Evolutionary conservation across 2,329 filamentous ascomycete species (phyloP).

Genomic region (Fusarium denticulatum): DNA sequence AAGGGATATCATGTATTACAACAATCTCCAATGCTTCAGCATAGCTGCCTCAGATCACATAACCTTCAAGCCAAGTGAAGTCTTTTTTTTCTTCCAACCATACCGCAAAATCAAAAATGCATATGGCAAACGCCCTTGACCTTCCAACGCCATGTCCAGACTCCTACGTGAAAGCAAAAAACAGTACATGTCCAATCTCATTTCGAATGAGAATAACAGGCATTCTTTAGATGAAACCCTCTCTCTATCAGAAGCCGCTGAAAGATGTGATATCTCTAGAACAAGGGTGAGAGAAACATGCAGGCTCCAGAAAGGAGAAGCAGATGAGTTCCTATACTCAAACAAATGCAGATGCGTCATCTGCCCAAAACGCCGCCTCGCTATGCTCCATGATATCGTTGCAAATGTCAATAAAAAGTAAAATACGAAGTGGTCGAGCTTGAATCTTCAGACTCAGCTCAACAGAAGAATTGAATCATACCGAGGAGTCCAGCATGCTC

Average conservation of each 20-base stretch:
- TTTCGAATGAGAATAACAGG: conserved; percentile 1
- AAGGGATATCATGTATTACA: conserved; percentile 36
- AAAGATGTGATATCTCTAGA: conserved; percentile 24
- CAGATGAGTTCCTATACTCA: conserved; percentile 31
- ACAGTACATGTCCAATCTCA: conserved; percentile 3
- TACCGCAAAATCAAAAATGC: conserved; percentile 30
- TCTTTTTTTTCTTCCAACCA: conserved; percentile 40
- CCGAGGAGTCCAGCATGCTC: conserved; percentile 21
- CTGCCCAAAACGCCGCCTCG: conserved; percentile 51
- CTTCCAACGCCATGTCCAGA: conserved; percentile 34
- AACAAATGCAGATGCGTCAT: conserved; percentile 39
- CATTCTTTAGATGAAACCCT: conserved; percentile 17
- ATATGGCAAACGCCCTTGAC: conserved; percentile 12
- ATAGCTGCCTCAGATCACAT: conserved; percentile 16
- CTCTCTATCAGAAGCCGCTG: conserved; percentile 18
- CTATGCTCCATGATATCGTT: conserved; percentile 52
- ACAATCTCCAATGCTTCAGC: conserved; percentile 8
- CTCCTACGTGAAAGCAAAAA: conserved; percentile 19
- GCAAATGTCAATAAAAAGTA: conserved; percentile 37
- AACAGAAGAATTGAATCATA: conserved; percentile 37
- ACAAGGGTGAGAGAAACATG: conserved; percentile 8
- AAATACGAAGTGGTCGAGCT: conserved; percentile 30
- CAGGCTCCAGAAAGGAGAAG: conserved; percentile 25
- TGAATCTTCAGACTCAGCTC: conserved; percentile 24
- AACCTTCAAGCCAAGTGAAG: conserved; percentile 23